A percentile compares a stretch with the other conserved stretches of the same genome.
Evolutionary conservation across 345 rosid genomes (phyloP).

Genomic region (Populus pruinosa): DNA sequence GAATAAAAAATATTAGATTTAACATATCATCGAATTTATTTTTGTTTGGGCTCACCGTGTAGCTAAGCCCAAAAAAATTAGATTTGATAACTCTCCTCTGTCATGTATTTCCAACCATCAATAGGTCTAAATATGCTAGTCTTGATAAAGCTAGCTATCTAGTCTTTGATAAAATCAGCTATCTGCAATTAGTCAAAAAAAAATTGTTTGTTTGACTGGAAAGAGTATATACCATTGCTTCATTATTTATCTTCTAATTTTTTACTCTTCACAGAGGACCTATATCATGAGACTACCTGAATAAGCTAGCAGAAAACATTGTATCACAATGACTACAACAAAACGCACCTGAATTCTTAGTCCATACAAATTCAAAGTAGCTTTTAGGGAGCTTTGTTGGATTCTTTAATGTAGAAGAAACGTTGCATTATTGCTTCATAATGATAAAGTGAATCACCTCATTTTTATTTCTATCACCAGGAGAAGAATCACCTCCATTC

Average conservation of each 20-base stretch:
- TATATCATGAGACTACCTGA: neutral
- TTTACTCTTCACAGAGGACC: neutral
- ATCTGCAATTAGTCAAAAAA: constrained; percentile 46
- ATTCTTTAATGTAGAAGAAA: neutral
- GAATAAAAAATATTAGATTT: too few relatives aligned
- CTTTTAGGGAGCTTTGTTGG: neutral
- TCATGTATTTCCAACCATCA: constrained; percentile 96
- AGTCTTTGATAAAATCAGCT: constrained; percentile 23
- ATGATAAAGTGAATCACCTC: constrained; percentile 40
- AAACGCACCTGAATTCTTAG: neutral
- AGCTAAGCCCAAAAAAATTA: too few relatives aligned
- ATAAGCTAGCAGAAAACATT: neutral
- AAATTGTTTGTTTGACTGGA: neutral
- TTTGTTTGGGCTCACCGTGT: too few relatives aligned
- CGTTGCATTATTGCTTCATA: neutral
- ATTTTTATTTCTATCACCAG: constrained; percentile 11
- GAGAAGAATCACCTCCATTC: too few relatives aligned
- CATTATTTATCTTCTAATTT: constrained; percentile 11
- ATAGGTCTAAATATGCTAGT: constrained; percentile 91
- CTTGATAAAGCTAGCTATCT: constrained; percentile 97
- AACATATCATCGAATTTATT: too few relatives aligned
- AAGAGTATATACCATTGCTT: constrained; percentile 7
- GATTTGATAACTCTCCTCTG: constrained; percentile 26
- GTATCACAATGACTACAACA: neutral
- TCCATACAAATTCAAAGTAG: neutral